phyloP scores from a whole-genome alignment of 306 rosid species.

The Pueraria montana region DNA sequence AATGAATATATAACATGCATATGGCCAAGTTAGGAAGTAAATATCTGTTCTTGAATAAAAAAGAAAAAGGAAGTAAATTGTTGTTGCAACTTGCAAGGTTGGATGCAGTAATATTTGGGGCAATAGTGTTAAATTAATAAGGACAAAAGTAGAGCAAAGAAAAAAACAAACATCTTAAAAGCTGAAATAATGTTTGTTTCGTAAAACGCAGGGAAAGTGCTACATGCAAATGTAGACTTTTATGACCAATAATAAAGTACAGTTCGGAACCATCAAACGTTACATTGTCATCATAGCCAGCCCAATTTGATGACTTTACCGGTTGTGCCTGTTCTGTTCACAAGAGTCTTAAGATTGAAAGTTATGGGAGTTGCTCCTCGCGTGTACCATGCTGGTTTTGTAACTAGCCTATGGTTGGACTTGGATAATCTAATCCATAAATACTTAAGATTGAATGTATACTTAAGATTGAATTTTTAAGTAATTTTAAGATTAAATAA shows the following conservation, averaged over 20 bases:
- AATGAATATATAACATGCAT: too few relatives aligned
- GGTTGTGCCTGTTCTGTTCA: background rate
- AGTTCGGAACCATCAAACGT: background rate
- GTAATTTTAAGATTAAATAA: too few relatives aligned
- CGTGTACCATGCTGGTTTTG: background rate
- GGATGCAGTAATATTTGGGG: background rate
- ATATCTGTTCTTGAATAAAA: background rate
- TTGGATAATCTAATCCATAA: too few relatives aligned
- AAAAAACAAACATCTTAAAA: background rate
- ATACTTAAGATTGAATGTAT: too few relatives aligned
- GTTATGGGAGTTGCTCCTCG: background rate
- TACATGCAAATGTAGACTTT: slow-evolving; percentile 24
- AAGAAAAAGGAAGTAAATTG: background rate
- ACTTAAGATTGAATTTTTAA: too few relatives aligned
- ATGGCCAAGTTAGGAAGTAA: background rate
- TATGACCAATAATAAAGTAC: background rate
- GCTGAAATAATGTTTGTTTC: slow-evolving; percentile 30
- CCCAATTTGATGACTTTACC: slow-evolving; percentile 19
- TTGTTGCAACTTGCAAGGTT: slow-evolving; percentile 5
- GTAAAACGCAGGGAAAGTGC: slow-evolving; percentile 27
- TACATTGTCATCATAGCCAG: background rate
- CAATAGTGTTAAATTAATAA: background rate
- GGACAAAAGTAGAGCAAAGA: slow-evolving; percentile 14
- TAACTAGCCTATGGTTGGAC: background rate
- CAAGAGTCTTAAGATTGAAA: background rate